phyloP scores from a whole-genome alignment of 352 stramenopile species.

The Globisporangium heterothallicum region DNA sequence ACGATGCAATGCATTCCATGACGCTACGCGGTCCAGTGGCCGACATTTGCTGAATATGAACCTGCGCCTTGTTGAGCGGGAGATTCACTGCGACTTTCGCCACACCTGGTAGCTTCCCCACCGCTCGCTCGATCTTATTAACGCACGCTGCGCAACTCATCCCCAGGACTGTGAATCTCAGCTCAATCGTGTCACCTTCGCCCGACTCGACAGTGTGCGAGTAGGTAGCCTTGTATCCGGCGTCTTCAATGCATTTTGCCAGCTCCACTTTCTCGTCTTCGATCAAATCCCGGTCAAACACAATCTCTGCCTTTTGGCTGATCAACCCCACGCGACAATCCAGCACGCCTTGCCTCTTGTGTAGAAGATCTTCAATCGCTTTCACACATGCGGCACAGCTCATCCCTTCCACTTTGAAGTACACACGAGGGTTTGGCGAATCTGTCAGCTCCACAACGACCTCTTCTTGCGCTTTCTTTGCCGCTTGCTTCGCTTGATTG shows the following conservation, averaged over 20 bases:
- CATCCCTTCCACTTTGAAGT: slow-evolving; percentile 84
- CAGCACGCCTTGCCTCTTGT: slow-evolving; percentile 53
- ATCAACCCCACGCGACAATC: slow-evolving; percentile 81
- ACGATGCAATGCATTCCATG: slow-evolving; percentile 55
- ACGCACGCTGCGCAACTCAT: slow-evolving; percentile 65
- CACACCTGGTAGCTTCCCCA: slow-evolving; percentile 66
- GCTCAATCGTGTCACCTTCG: slow-evolving; percentile 71
- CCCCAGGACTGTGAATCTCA: slow-evolving; percentile 71
- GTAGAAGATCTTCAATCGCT: slow-evolving; percentile 77
- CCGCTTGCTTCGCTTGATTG: slow-evolving; percentile 30
- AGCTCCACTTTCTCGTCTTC: slow-evolving; percentile 39
- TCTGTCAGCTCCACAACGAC: slow-evolving; percentile 29
- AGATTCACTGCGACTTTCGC: slow-evolving; percentile 64
- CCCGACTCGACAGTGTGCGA: slow-evolving; percentile 71
- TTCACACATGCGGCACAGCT: slow-evolving; percentile 86
- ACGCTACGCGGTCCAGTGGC: slow-evolving; percentile 67
- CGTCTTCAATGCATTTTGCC: slow-evolving; percentile 59
- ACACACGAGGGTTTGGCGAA: slow-evolving; percentile 51
- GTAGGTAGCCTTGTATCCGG: slow-evolving; percentile 75
- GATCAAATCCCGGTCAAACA: slow-evolving; percentile 77
- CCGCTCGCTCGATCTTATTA: slow-evolving; percentile 56
- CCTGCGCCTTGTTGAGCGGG: slow-evolving; percentile 58
- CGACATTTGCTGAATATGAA: slow-evolving; percentile 77
- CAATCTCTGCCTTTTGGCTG: slow-evolving; percentile 80
- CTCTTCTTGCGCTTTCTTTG: slow-evolving; percentile 24